Evolutionary conservation across 1,284 basidiomycete species (phyloP), one percentile per base, ranked within the genome.

Genomic region (Athelia psychrophila): DNA sequence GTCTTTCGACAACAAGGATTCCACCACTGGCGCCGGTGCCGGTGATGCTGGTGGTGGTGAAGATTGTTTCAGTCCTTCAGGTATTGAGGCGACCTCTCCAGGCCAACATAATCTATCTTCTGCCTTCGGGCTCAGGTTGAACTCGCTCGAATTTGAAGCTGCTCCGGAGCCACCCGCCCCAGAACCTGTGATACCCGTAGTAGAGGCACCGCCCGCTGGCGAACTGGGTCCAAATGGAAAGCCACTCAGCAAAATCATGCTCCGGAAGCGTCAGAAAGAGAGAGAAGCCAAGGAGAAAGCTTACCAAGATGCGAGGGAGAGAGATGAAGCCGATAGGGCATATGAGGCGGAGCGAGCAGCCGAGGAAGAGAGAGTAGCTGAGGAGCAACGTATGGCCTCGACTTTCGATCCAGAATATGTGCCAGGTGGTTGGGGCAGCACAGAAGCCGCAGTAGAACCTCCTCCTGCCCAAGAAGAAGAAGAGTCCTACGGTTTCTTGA

Each of bases 331-430:
- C 22, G 48, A 47, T 12, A 49, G 50, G 30, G 58, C 54, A 22
- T 54, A 55, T 49, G 50, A 46, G 18, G 57, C 51, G 35, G 56
- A 58, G 35, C 55, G 56, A 40, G 58, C 44, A 22, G 45, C 56
- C 38, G 62, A 54, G 44, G 54, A 47, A 44, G 22, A 50, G 47
- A 24, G 56, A 58, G 19, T 44, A 48, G 18, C 46, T 52, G 30
- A 54, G 23, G 57, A 60, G 49, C 53, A 54, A 35, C 54, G 52
- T 24, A 50, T 50, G 6, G 38, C 6, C 5, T 30, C 27, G 13
- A 30, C 27, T 5, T 13, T 30, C 27, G 27, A n/a, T 5, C 27
- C 6, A 30, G 5, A 16, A 42, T 5, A 5, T n/a, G n/a, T 9
- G n/a, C 6, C 38, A n/a, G n/a, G 8, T 5, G 38, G n/a, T 42